Percentiles rank a stretch among this genome's conserved stretches.
Conservation (phyloP, 2,329 filamentous ascomycete species). For the Neonectria coccinea region DNA sequence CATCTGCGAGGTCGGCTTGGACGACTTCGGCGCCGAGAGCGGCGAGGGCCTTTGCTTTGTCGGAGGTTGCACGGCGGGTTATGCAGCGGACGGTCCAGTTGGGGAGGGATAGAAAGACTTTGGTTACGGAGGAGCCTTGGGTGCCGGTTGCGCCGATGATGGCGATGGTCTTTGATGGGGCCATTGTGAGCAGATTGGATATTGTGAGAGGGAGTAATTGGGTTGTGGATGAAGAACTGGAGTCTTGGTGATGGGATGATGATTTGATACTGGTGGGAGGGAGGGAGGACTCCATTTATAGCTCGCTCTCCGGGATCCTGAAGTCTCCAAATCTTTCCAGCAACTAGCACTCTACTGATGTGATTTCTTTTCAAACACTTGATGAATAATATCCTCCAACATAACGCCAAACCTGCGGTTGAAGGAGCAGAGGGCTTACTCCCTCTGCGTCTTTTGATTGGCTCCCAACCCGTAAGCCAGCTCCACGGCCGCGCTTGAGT, state of each 20-base stretch:
- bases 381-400: neutral
- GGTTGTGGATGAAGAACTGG: neutral
- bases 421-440: slow-evolving; percentile 8
- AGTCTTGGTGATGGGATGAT: neutral
- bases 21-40: slow-evolving; percentile 57
- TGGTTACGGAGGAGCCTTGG: slow-evolving; percentile 62
- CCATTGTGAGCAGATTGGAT: slow-evolving; percentile 17
- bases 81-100: slow-evolving; percentile 58
- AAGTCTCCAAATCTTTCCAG: neutral
- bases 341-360: neutral
- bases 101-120: slow-evolving; percentile 53
- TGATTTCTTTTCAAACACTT: neutral
- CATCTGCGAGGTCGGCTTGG: slow-evolving; percentile 57
- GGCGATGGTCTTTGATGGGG: slow-evolving; percentile 49
- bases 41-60: slow-evolving; percentile 54
- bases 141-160: slow-evolving; percentile 61
- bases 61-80: slow-evolving; percentile 56
- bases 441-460: slow-evolving; percentile 30
- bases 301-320: neutral
- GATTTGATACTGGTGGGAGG: neutral
- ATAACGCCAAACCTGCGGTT: neutral
- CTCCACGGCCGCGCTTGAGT: slow-evolving; percentile 8
- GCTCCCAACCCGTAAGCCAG: slow-evolving; percentile 18
- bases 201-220: neutral
- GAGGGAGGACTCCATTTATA: neutral